phyloP scores from a whole-genome alignment of 202 grass and related monocot genomes.

The Sporobolus alterniflorus region DNA sequence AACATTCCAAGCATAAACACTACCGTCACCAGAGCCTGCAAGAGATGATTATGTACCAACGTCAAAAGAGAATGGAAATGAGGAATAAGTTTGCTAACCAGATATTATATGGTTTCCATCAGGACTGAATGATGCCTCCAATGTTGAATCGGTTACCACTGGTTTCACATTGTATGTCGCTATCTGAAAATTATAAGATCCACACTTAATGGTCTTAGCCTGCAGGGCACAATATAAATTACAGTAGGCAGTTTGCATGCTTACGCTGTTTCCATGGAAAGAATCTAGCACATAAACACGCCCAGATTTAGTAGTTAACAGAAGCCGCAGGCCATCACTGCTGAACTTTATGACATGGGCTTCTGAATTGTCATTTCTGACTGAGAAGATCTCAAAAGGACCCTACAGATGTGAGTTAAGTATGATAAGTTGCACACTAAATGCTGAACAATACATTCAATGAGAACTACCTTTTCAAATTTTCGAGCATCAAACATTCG shows the following conservation, averaged over 20 bases:
- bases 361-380: constrained; percentile 75
- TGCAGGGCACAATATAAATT: not conserved
- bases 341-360: constrained; percentile 96
- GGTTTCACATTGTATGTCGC: constrained; percentile 89
- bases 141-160: constrained; percentile 63
- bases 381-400: constrained; percentile 82
- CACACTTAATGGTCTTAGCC: not conserved
- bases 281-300: constrained; percentile 93
- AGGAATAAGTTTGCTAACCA: constrained; percentile 43
- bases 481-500: constrained; percentile 91
- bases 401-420: constrained; percentile 48
- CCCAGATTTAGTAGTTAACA: constrained; percentile 93
- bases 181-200: constrained; percentile 36
- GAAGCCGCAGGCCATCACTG: constrained; percentile 79
- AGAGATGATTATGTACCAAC: not conserved
- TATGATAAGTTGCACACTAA: constrained; percentile 18
- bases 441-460: constrained; percentile 19
- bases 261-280: constrained; percentile 83
- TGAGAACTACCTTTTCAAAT: constrained; percentile 78
- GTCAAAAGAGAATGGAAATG: not conserved
- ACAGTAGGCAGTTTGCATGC: constrained; percentile 16
- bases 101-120: constrained; percentile 94
- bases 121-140: constrained; percentile 97
- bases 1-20: constrained; percentile 95
- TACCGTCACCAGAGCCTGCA: constrained; percentile 93